Conservation (phyloP, 2,329 filamentous ascomycete species). For the Gliomastix tumulicola region DNA sequence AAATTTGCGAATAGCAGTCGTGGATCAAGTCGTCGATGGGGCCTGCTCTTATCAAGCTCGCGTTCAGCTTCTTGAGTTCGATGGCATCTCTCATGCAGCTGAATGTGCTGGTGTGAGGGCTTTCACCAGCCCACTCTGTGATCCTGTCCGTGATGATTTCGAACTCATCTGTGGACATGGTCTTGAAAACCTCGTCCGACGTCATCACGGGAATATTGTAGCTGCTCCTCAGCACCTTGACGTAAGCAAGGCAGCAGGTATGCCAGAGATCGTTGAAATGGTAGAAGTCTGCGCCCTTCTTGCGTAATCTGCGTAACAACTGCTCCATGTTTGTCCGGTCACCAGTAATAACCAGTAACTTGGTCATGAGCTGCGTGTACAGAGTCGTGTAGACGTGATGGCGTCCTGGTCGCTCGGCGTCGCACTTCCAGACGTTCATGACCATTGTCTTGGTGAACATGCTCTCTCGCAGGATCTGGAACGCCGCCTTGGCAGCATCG, state of each 20-base stretch:
- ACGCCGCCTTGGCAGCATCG: constrained; percentile 61
- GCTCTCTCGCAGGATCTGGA: constrained; percentile 63
- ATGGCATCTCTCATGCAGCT: constrained; percentile 50
- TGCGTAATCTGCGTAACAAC: constrained; percentile 70
- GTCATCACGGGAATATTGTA: constrained; percentile 35
- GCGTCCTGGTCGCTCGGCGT: constrained; percentile 73
- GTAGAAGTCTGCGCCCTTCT: constrained; percentile 71
- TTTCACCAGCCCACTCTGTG: constrained; percentile 42
- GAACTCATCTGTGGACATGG: constrained; percentile 46
- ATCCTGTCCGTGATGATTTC: constrained; percentile 49
- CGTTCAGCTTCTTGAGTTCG: constrained; percentile 67
- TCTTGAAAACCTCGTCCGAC: constrained; percentile 49
- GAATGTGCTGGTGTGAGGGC: constrained; percentile 32
- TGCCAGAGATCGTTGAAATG: constrained; percentile 56
- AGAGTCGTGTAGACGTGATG: constrained; percentile 89
- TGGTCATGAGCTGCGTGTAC: constrained; percentile 77
- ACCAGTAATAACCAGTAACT: constrained; percentile 64
- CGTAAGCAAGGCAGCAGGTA: constrained; percentile 44
- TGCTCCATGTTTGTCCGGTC: constrained; percentile 73
- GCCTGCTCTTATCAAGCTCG: constrained; percentile 75
- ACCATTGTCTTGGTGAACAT: constrained; percentile 93
- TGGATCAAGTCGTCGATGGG: constrained; percentile 90
- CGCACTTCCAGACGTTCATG: constrained; percentile 91
- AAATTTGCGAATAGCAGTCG: constrained; percentile 78
- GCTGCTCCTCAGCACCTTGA: constrained; percentile 42